Conservation (phyloP, 495 filamentous ascomycete species). For the Lophiotrema nucula region DNA sequence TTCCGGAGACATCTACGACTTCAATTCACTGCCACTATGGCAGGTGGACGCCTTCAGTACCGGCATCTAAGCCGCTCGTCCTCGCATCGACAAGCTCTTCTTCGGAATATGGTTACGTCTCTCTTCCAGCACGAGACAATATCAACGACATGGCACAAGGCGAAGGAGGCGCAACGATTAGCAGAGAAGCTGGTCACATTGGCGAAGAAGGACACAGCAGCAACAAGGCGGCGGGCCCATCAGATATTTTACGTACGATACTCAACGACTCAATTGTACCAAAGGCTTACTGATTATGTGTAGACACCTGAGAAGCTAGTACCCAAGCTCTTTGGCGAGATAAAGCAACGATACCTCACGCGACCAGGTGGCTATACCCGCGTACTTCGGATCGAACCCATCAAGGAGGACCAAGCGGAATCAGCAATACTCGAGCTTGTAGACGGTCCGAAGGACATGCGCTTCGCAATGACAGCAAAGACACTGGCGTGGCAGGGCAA, state of each 20-base stretch:
- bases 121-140: constrained; percentile 90
- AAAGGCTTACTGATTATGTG: constrained; percentile 1
- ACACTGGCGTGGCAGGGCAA: constrained; percentile 58
- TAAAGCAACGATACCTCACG: constrained; percentile 74
- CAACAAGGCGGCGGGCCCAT: constrained; percentile 62
- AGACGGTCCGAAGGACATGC: constrained; percentile 91
- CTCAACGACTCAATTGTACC: not conserved
- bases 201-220: constrained; percentile 85
- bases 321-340: constrained; percentile 82
- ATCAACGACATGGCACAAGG: constrained; percentile 91
- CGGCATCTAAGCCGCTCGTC: constrained; percentile 80
- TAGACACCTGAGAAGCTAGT: constrained; percentile 49
- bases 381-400: constrained; percentile 79
- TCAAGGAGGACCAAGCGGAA: constrained; percentile 72
- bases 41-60: constrained; percentile 79
- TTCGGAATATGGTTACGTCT: constrained; percentile 95
- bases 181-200: constrained; percentile 93
- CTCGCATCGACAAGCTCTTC: constrained; percentile 84
- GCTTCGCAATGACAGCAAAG: constrained; percentile 86
- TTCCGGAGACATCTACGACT: too few relatives aligned
- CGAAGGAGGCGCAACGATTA: constrained; percentile 90
- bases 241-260: constrained; percentile 76
- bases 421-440: constrained; percentile 95
- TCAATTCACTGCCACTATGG: too few relatives aligned
- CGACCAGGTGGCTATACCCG: constrained; percentile 92